These are phyloP conservation scores for Suhomyces taliae DNA, from an alignment of 1,139 yeast species.

Conservation along the genomic window DNA sequence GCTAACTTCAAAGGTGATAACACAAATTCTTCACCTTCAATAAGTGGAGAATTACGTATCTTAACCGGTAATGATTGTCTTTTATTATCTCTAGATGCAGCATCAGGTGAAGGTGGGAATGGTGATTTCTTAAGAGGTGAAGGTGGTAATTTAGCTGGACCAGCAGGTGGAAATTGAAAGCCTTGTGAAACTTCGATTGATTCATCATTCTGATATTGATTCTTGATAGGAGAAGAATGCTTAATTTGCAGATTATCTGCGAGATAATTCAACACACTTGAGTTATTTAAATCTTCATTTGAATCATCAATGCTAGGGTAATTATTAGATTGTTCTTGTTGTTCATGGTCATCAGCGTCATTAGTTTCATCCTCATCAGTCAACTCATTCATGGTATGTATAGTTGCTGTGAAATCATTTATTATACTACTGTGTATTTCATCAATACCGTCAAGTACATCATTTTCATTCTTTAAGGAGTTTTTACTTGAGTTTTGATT, in stretches of 20 bases:
- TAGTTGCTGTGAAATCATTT: slow-evolving; percentile 17
- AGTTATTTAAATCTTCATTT: slow-evolving; percentile 14
- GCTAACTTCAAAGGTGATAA: slow-evolving; percentile 46
- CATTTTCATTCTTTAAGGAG: slow-evolving; percentile 12
- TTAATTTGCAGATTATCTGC: slow-evolving; percentile 22
- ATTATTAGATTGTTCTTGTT: slow-evolving; percentile 9
- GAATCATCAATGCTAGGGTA: slow-evolving; percentile 14
- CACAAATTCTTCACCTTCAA: slow-evolving; percentile 37
- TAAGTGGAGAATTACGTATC: slow-evolving; percentile 22
- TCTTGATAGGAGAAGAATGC: slow-evolving; percentile 31
- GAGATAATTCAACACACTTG: slow-evolving; percentile 21
- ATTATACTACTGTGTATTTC: slow-evolving; percentile 15
- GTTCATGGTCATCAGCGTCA: slow-evolving; percentile 5
- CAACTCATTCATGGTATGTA: slow-evolving; percentile 26
- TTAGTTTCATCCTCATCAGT: slow-evolving; percentile 23
- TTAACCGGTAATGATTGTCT: slow-evolving; percentile 40
- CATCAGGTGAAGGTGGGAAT: slow-evolving; percentile 42
- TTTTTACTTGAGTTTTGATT: slow-evolving; percentile 13
- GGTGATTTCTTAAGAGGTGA: slow-evolving; percentile 1
- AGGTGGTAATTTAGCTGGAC: not conserved
- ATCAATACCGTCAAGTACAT: slow-evolving; percentile 11
- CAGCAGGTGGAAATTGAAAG: slow-evolving; percentile 29
- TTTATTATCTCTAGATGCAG: slow-evolving; percentile 24
- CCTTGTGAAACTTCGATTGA: slow-evolving; percentile 24
- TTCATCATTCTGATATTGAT: slow-evolving; percentile 13